Evolutionary conservation across 2,329 filamentous ascomycete species (phyloP).

Genomic region (Ramularia collo-cygni): DNA sequence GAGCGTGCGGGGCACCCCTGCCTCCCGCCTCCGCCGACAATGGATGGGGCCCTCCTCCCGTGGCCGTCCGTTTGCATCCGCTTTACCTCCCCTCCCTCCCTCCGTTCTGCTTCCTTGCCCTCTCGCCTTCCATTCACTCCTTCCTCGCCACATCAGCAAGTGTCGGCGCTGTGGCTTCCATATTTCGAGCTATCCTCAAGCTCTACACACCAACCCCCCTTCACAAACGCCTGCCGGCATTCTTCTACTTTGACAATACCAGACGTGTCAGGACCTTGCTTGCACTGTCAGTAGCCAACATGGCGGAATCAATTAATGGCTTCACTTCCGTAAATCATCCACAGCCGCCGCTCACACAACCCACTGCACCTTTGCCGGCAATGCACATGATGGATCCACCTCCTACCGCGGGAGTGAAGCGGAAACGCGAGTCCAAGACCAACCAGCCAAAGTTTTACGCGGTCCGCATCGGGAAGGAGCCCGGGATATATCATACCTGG

Average conservation of each 20-base stretch:
- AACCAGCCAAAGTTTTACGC: constrained; percentile 53
- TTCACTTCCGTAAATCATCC: constrained; percentile 22
- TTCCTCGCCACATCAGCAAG: background rate
- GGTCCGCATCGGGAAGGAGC: constrained; percentile 52
- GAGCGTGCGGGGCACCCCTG: no score
- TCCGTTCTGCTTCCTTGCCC: background rate
- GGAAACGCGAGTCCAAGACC: constrained; percentile 43
- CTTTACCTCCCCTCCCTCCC: background rate
- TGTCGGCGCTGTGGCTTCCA: background rate
- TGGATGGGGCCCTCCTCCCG: background rate
- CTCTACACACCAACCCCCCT: background rate
- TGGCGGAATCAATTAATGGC: constrained; percentile 27
- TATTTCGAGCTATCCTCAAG: no score
- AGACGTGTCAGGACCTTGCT: background rate
- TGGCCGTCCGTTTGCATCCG: background rate
- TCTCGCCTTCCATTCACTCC: background rate
- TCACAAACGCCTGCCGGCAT: constrained; percentile 5
- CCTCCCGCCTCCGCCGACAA: no score
- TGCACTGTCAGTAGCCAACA: constrained; percentile 3
- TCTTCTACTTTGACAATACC: constrained; percentile 8
- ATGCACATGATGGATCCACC: background rate
- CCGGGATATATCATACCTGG: constrained; percentile 60
- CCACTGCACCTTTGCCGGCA: background rate
- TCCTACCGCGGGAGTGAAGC: constrained; percentile 41
- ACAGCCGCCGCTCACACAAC: constrained; percentile 1